phyloP scores from a whole-genome alignment of 2,329 filamentous ascomycete genomes.

The Diaporthe ilicicola region DNA sequence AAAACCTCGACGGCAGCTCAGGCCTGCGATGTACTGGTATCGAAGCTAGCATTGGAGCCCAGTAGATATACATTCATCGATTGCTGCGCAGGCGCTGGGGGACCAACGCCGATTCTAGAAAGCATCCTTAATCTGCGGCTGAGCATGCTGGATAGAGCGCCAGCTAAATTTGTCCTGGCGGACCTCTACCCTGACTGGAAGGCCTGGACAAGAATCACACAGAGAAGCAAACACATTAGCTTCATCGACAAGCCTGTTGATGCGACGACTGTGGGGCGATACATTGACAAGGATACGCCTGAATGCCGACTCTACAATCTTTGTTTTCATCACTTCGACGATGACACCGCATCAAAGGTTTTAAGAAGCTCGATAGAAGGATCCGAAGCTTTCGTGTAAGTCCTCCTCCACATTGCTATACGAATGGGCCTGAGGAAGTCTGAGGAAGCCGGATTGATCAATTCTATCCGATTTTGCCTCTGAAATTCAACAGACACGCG shows the following conservation, averaged over 20 bases:
- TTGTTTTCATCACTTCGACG: slow-evolving; percentile 7
- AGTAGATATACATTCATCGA: not conserved
- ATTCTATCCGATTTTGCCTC: not conserved
- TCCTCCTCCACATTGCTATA: not conserved
- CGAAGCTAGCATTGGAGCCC: not conserved
- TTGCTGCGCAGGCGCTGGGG: not conserved
- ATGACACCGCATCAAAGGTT: not conserved
- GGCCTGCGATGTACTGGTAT: not conserved
- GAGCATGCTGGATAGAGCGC: not conserved
- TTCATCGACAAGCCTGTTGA: not conserved
- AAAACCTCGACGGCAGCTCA: not conserved
- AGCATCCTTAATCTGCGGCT: not conserved
- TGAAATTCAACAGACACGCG: no score
- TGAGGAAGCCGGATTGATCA: no score
- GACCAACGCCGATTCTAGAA: not conserved
- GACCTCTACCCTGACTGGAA: slow-evolving; percentile 9
- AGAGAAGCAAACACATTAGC: not conserved
- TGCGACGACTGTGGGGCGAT: not conserved
- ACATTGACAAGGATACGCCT: not conserved
- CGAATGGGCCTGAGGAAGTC: fast-evolving
- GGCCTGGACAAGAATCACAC: not conserved
- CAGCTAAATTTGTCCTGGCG: not conserved
- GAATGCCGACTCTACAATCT: not conserved
- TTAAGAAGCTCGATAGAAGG: not conserved
- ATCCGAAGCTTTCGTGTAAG: slow-evolving; percentile 12